phyloP scores from a whole-genome alignment of 2,329 filamentous ascomycete genomes.

The Alternaria sp. region DNA sequence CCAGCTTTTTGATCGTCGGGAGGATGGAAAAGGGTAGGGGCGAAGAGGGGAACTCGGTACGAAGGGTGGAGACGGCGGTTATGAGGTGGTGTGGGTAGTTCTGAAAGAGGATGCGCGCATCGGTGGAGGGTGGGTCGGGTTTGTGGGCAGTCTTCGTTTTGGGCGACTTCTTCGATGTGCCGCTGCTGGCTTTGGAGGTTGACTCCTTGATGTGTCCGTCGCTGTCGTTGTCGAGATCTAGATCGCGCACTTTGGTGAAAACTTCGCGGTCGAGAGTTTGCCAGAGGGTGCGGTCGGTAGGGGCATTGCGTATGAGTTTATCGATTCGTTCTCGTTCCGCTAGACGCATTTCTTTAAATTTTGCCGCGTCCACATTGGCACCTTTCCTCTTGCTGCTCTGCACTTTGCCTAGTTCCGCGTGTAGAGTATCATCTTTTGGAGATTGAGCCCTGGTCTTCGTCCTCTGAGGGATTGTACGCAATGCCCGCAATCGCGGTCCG shows the following conservation, averaged over 20 bases:
- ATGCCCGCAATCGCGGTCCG: slow-evolving; percentile 13
- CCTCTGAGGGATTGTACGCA: slow-evolving; percentile 10
- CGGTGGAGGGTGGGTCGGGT: slow-evolving; percentile 20
- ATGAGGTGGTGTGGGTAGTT: slow-evolving; percentile 71
- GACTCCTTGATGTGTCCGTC: slow-evolving; percentile 12
- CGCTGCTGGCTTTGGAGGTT: neutral
- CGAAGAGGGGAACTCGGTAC: slow-evolving; percentile 68
- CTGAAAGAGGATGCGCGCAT: slow-evolving; percentile 67
- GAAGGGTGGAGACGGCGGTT: slow-evolving; percentile 65
- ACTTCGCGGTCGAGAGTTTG: slow-evolving; percentile 71
- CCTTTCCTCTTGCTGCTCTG: slow-evolving; percentile 19
- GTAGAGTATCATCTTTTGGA: slow-evolving; percentile 7
- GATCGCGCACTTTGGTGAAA: slow-evolving; percentile 65
- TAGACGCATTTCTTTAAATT: slow-evolving; percentile 24
- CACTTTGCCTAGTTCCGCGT: slow-evolving; percentile 12
- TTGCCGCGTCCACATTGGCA: slow-evolving; percentile 20
- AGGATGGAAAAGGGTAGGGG: slow-evolving; percentile 68
- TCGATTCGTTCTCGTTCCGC: slow-evolving; percentile 64
- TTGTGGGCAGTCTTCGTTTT: slow-evolving; percentile 5
- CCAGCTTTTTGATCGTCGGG: slow-evolving; percentile 72
- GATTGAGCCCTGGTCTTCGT: slow-evolving; percentile 1
- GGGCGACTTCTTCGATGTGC: neutral
- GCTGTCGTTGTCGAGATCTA: slow-evolving; percentile 59
- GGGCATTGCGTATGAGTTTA: slow-evolving; percentile 62
- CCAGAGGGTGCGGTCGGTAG: slow-evolving; percentile 73